Conservation (phyloP, 176 grass and related monocot species). For the Musa acuminata region DNA sequence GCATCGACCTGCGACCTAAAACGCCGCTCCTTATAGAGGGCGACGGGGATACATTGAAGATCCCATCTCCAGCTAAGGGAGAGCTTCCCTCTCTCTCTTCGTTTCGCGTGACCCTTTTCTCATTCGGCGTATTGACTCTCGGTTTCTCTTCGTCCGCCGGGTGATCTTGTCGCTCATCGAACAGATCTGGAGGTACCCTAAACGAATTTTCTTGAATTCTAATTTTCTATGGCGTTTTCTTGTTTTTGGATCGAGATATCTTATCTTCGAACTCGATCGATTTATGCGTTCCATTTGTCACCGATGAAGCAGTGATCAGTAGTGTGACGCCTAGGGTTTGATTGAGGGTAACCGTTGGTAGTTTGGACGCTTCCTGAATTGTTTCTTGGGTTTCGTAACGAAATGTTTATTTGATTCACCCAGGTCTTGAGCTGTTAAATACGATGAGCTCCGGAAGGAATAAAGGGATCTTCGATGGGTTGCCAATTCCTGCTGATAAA, state of each 20-base stretch:
- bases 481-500: conserved; percentile 82
- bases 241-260: not conserved
- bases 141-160: not conserved
- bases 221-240: not conserved
- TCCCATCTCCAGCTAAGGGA: not conserved
- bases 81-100: not conserved
- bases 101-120: not conserved
- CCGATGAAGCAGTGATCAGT: not conserved
- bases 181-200: not conserved
- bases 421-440: not conserved
- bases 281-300: not conserved
- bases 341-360: not conserved
- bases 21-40: not conserved
- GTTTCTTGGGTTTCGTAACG: not conserved
- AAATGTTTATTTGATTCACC: not conserved
- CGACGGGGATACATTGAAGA: not conserved
- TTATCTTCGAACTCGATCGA: not conserved
- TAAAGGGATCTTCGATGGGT: conserved; percentile 76
- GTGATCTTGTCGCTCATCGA: not conserved
- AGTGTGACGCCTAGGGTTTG: not conserved
- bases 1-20: not conserved
- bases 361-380: not conserved
- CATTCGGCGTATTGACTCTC: not conserved
- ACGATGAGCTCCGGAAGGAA: conserved; percentile 53
- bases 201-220: not conserved